Percentiles rank a stretch among this genome's conserved stretches.
Evolutionary conservation across 331 rosid species (phyloP).

Genomic region (Saraca asoca): DNA sequence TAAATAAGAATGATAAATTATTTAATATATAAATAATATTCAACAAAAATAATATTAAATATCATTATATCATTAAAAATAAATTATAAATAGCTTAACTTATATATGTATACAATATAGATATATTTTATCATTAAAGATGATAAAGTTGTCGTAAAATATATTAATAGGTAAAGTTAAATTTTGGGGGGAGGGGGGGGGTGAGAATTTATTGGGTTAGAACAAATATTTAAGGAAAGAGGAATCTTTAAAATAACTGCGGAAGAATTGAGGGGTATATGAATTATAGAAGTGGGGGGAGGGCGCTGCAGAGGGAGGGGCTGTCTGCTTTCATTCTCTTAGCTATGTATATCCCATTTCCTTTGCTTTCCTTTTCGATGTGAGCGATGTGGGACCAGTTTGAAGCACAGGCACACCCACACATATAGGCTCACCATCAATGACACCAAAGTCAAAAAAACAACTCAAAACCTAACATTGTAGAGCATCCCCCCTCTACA

Average conservation of each 20-base stretch:
- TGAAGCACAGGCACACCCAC: too few relatives aligned
- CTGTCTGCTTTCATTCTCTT: slow-evolving; percentile 42
- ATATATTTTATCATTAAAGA: too few relatives aligned
- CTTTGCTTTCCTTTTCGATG: slow-evolving; percentile 35
- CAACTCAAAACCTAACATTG: slow-evolving; percentile 57
- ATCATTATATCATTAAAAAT: too few relatives aligned
- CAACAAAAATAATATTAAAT: too few relatives aligned
- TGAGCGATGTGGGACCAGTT: slow-evolving; percentile 47
- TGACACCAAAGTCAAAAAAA: slow-evolving; percentile 64
- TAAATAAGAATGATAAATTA: too few relatives aligned
- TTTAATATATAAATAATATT: too few relatives aligned
- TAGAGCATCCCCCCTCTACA: slow-evolving; percentile 33
- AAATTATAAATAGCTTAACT: too few relatives aligned
- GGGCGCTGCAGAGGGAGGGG: slow-evolving; percentile 45
- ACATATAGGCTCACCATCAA: slow-evolving; percentile 44
- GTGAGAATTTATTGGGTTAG: too few relatives aligned
- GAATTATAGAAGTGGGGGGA: slow-evolving; percentile 30
- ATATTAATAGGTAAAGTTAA: neutral
- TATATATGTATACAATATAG: too few relatives aligned
- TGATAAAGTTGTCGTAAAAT: too few relatives aligned
- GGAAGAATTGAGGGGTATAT: slow-evolving; percentile 20
- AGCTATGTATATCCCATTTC: slow-evolving; percentile 12
- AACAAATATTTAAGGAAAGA: neutral
- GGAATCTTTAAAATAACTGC: slow-evolving; percentile 18
- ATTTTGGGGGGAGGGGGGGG: neutral